Conservation (phyloP, 306 rosid species). For the Rubus parviflorus region DNA sequence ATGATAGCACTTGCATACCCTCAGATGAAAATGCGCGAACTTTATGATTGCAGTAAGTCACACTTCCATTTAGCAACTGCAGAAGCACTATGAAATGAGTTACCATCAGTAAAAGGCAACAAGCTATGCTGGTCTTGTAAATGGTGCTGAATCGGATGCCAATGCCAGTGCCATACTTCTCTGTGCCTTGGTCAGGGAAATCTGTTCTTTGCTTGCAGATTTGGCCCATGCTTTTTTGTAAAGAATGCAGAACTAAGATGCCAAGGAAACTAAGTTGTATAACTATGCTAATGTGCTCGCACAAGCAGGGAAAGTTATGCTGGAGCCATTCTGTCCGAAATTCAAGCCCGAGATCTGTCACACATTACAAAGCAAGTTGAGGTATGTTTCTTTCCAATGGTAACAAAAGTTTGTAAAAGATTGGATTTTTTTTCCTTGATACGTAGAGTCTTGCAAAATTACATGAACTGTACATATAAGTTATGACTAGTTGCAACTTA, state of each 20-base stretch:
- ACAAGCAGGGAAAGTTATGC: conserved; percentile 59
- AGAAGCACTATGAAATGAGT: conserved; percentile 44
- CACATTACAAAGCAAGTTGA: neutral
- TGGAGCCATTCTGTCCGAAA: conserved; percentile 47
- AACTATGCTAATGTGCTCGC: conserved; percentile 58
- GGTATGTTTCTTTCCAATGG: neutral
- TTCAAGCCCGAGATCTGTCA: conserved; percentile 42
- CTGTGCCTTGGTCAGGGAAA: conserved; percentile 27
- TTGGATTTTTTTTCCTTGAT: neutral
- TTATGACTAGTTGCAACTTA: neutral
- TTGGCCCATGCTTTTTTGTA: conserved; percentile 22
- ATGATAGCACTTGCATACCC: conserved; percentile 48
- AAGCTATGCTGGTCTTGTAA: conserved; percentile 50
- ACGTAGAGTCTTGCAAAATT: neutral
- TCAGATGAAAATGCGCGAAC: conserved; percentile 51
- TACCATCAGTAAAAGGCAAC: conserved; percentile 45
- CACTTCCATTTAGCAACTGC: conserved; percentile 43
- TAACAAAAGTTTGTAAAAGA: neutral
- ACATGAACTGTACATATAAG: neutral
- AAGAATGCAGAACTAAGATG: conserved; percentile 35
- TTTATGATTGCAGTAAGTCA: conserved; percentile 45
- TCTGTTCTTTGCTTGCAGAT: conserved; percentile 34
- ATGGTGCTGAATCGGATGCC: conserved; percentile 38
- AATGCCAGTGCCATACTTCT: conserved; percentile 25
- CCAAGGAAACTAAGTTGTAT: conserved; percentile 54